A percentile compares a stretch with the other conserved stretches of the same genome.
Conservation (phyloP, 805 yeast genomes). For the Nematodospora valgi region DNA sequence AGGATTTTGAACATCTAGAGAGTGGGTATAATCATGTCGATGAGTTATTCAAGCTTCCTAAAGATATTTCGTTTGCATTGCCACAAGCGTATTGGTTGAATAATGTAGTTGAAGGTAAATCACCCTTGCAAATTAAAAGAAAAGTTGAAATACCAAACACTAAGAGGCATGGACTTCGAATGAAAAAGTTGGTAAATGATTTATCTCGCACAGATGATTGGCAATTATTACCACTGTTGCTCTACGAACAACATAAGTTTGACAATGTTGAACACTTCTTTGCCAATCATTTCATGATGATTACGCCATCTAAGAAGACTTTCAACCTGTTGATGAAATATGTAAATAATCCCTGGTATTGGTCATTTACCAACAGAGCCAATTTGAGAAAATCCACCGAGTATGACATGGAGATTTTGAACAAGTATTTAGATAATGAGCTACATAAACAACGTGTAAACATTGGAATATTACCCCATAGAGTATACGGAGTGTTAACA, state of each 20-base stretch:
- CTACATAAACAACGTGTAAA: constrained; percentile 10
- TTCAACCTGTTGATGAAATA: constrained; percentile 21
- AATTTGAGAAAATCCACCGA: constrained; percentile 29
- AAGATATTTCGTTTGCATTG: constrained; percentile 22
- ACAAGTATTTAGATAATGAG: constrained; percentile 30
- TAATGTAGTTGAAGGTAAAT: constrained; percentile 13
- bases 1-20: constrained; percentile 1
- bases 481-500: constrained; percentile 47
- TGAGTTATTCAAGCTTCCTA: constrained; percentile 28
- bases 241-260: constrained; percentile 23
- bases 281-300: constrained; percentile 55
- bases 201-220: constrained; percentile 4
- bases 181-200: constrained; percentile 13
- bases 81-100: constrained; percentile 38
- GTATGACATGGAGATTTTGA: constrained; percentile 54
- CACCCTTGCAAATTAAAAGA: constrained; percentile 8
- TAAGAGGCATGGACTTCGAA: constrained; percentile 10
- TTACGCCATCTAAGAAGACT: constrained; percentile 42
- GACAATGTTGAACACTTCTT: constrained; percentile 28
- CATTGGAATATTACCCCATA: constrained; percentile 47
- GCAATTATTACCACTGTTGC: constrained; percentile 15
- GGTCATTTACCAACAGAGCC: constrained; percentile 20
- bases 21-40: constrained; percentile 19
- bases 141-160: constrained; percentile 13
- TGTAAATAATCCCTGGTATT: constrained; percentile 25